Base-by-base conservation (phyloP, 192 early-diverging fungal species). In the Coemansia sp. region DNA sequence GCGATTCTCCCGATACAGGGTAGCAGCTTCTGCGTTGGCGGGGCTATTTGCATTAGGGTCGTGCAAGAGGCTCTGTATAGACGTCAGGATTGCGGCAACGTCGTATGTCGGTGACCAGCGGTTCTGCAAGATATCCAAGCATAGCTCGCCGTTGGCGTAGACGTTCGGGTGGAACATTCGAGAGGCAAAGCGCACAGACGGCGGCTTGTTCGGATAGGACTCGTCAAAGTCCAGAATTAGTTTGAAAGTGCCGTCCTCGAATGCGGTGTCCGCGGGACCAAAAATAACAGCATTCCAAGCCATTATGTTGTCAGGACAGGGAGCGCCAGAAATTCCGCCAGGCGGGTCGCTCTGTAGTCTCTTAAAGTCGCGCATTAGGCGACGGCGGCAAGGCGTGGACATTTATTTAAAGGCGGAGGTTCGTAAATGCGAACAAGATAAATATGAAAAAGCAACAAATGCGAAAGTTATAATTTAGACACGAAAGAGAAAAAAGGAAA, bases 211-310 rank as follows among this genome's bases (percentile, higher is more conserved):
- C 8, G 97, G 95, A 71, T 99, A 99, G 36, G 89, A 89, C 75
- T 99, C 97, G 71, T 99, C 97, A 82, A 99, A 99, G 40, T 89
- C 90, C 4, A 99, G 84, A 2, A 89, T 81, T 6, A 99, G 80
- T 67, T 97, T 97, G 84, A 99, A 99, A 0, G 95, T 97, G 25
- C 92, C 92, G 66, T 98, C 97, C 74, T 99, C 95, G 75, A 99
- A 99, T 5, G 97, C 94, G 23, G 97, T 99, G 40, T 96, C 96
- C 29, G 88, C 91, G 40, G 91, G 91, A 15, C 92, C 97, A 82
- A 99, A 99, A 74, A 99, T 99, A n/a, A 99, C 95, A 14, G 96
- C 97, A 71, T 99, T 98, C 97, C 97, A 97, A 46, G 93, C 62
- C 85, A 97, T 90, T 63, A 99, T 97, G 74, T 99, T 99, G 85